These are phyloP conservation scores for Backusella parvicylindrica DNA, from an alignment of 192 early-diverging fungal genomes.

Conservation along the genomic window DNA sequence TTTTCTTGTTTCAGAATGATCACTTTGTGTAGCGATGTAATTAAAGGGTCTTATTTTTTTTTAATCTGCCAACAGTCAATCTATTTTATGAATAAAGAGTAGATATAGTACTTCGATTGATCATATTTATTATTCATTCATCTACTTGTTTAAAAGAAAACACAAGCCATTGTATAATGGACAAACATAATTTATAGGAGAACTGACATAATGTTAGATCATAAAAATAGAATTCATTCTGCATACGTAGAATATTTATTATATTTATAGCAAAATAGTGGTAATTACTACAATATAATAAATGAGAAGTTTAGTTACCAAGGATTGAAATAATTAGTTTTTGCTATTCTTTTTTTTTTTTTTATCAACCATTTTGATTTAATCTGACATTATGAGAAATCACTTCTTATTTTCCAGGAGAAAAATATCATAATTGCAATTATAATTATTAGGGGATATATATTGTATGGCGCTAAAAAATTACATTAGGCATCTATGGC, in stretches of 20 bases:
- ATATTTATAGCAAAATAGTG: not conserved
- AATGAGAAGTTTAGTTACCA: not conserved
- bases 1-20: too few species aligned
- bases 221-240: not conserved
- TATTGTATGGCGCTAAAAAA: not conserved
- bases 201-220: not conserved
- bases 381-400: not conserved
- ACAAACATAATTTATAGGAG: not conserved
- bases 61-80: too few species aligned
- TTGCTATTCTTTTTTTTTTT: not conserved
- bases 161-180: not conserved
- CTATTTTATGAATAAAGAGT: too few species aligned
- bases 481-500: not conserved
- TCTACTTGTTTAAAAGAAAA: not conserved
- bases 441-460: not conserved
- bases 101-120: too few species aligned
- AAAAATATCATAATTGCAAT: not conserved
- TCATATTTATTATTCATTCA: not conserved
- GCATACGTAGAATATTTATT: not conserved
- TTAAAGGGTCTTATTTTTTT: too few species aligned
- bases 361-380: not conserved
- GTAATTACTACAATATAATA: not conserved
- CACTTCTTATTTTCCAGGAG: not conserved
- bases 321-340: not conserved
- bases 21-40: too few species aligned